phyloP scores from a whole-genome alignment of 352 stramenopile species.

The Phytophthora parvispora region DNA sequence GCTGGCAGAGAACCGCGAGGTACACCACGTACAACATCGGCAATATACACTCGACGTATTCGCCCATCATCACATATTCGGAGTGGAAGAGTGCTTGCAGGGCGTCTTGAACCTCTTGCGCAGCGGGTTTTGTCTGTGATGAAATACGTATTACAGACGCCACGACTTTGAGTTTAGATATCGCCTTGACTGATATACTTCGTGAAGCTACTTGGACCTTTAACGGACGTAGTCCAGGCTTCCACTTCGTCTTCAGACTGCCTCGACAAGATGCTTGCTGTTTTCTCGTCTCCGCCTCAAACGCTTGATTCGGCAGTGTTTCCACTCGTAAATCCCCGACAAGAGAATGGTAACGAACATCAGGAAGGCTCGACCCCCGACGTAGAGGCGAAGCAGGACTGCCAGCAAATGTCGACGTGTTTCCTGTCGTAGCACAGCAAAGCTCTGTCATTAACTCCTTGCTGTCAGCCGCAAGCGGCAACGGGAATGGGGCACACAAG shows the following conservation, averaged over 20 bases:
- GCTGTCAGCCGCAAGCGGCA: neutral
- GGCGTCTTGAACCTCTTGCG: neutral
- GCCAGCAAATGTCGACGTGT: neutral
- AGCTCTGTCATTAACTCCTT: neutral
- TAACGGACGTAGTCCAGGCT: neutral
- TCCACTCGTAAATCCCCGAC: neutral
- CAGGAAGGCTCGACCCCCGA: neutral
- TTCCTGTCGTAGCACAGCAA: neutral
- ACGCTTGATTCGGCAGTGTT: neutral
- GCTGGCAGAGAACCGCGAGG: constrained; percentile 16
- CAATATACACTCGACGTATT: constrained; percentile 39
- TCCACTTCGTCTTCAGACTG: neutral
- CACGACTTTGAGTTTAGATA: neutral
- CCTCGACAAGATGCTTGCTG: neutral
- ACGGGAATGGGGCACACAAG: neutral
- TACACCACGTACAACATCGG: constrained; percentile 34
- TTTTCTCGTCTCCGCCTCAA: neutral
- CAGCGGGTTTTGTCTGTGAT: neutral
- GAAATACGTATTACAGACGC: neutral
- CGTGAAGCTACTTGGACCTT: neutral
- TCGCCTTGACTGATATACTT: neutral
- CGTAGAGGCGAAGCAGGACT: neutral
- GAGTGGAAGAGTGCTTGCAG: constrained; percentile 32
- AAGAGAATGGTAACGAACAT: neutral
- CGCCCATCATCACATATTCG: constrained; percentile 28